Percentiles rank a stretch among this genome's conserved stretches.
Conservation (phyloP, 768 basidiomycete genomes). For the Mycena haematopus region DNA sequence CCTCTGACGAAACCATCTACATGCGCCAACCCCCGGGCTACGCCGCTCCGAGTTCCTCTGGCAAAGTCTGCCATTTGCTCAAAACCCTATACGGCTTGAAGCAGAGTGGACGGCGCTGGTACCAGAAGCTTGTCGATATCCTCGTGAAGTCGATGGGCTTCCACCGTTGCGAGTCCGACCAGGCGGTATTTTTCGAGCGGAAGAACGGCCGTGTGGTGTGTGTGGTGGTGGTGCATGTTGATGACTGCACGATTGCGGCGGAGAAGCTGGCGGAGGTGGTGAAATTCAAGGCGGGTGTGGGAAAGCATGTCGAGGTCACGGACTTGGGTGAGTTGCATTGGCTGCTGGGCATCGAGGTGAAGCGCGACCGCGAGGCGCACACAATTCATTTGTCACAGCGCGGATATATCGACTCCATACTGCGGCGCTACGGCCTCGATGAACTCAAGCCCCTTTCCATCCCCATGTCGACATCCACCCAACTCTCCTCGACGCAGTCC, state of each 20-base stretch:
- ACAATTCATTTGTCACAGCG: conserved; percentile 1
- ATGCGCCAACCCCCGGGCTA: conserved; percentile 6
- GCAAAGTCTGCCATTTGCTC: not conserved
- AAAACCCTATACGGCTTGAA: conserved; percentile 9
- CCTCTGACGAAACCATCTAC: not conserved
- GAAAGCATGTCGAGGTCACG: not conserved
- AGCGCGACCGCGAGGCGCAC: not conserved
- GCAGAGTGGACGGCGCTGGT: conserved; percentile 2
- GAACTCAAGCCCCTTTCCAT: not conserved
- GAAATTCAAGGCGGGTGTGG: not conserved
- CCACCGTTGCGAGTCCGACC: not conserved
- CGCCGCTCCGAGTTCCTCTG: not conserved
- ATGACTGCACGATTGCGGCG: not conserved
- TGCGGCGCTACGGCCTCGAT: not conserved
- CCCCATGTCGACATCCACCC: not conserved
- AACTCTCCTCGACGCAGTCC: not conserved
- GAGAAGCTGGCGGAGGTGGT: not conserved
- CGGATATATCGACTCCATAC: not conserved
- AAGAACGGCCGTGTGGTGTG: too few species aligned
- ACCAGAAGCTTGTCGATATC: not conserved
- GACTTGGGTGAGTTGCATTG: conserved; percentile 3
- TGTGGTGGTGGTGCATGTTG: not conserved
- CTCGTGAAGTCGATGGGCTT: not conserved
- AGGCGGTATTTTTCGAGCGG: not conserved
- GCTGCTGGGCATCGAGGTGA: conserved; percentile 6